These are phyloP conservation scores for Tuber magnatum DNA, from an alignment of 495 filamentous ascomycete species.

Conservation along the genomic window DNA sequence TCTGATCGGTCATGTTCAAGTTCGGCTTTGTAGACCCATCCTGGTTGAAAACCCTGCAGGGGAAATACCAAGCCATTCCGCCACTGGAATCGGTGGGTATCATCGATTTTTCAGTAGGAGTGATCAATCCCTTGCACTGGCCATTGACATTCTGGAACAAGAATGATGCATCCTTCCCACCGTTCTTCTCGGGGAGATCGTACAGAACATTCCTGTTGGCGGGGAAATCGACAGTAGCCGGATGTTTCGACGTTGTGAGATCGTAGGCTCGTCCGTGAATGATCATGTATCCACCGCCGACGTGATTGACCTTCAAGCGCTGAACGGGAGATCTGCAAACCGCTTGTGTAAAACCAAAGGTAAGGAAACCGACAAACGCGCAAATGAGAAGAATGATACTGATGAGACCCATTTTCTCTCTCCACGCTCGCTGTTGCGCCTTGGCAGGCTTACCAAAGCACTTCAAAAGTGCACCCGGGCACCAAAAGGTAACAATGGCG, in stretches of 20 bases:
- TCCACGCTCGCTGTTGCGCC: slow-evolving; percentile 87
- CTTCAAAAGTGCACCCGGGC: slow-evolving; percentile 70
- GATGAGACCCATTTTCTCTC: slow-evolving; percentile 96
- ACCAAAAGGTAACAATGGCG: slow-evolving; percentile 87
- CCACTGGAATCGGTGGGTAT: slow-evolving; percentile 67
- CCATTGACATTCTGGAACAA: slow-evolving; percentile 99
- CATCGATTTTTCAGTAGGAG: slow-evolving; percentile 57
- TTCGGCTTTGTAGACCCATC: slow-evolving; percentile 80
- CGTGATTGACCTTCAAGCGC: slow-evolving; percentile 72
- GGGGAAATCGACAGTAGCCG: slow-evolving; percentile 70
- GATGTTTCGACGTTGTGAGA: slow-evolving; percentile 64
- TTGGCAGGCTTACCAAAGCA: slow-evolving; percentile 85
- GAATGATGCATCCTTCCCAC: slow-evolving; percentile 87
- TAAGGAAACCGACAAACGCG: slow-evolving; percentile 86
- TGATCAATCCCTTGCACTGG: slow-evolving; percentile 89
- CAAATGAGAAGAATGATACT: slow-evolving; percentile 86
- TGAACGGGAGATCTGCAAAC: slow-evolving; percentile 67
- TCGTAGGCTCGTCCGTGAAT: slow-evolving; percentile 89
- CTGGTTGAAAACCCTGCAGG: slow-evolving; percentile 83
- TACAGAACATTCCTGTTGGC: slow-evolving; percentile 68
- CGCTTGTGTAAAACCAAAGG: slow-evolving; percentile 86
- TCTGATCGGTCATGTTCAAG: slow-evolving; percentile 54
- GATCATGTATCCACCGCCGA: slow-evolving; percentile 80
- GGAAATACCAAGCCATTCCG: slow-evolving; percentile 94
- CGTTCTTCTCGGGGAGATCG: slow-evolving; percentile 70